phyloP scores from a whole-genome alignment of 805 yeast genomes.

The Candida namnaoensis region DNA sequence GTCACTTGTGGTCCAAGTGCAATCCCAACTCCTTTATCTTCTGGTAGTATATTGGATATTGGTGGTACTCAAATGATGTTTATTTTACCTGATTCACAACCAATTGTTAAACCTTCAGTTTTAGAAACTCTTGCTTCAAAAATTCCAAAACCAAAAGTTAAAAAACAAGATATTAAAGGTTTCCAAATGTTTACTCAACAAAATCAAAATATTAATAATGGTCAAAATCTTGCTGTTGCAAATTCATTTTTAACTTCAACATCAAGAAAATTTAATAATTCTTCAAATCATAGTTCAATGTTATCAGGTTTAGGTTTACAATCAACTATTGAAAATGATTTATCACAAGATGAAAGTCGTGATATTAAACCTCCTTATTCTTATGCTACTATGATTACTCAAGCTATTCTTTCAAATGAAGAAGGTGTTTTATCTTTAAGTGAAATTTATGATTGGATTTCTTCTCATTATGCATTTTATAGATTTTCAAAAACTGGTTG shows the following conservation, averaged over 20 bases:
- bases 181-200: constrained; percentile 1
- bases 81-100: constrained; percentile 85
- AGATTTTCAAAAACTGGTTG: constrained; percentile 91
- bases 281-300: too few relatives aligned
- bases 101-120: constrained; percentile 41
- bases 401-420: constrained; percentile 81
- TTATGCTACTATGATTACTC: constrained; percentile 97
- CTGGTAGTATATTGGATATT: constrained; percentile 89
- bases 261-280: too few relatives aligned
- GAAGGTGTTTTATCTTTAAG: constrained; percentile 86
- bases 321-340: constrained; percentile 34
- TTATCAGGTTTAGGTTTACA: neutral
- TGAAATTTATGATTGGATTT: constrained; percentile 89
- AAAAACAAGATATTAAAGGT: neutral
- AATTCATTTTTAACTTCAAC: neutral
- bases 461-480: constrained; percentile 83
- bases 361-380: constrained; percentile 95
- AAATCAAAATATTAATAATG: neutral
- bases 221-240: neutral
- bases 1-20: constrained; percentile 34
- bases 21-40: constrained; percentile 48
- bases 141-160: constrained; percentile 17
- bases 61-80: constrained; percentile 99
- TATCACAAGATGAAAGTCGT: constrained; percentile 84
- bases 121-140: constrained; percentile 24